phyloP scores from a whole-genome alignment of 1,284 basidiomycete species.

The Microbotryum saponariae region DNA sequence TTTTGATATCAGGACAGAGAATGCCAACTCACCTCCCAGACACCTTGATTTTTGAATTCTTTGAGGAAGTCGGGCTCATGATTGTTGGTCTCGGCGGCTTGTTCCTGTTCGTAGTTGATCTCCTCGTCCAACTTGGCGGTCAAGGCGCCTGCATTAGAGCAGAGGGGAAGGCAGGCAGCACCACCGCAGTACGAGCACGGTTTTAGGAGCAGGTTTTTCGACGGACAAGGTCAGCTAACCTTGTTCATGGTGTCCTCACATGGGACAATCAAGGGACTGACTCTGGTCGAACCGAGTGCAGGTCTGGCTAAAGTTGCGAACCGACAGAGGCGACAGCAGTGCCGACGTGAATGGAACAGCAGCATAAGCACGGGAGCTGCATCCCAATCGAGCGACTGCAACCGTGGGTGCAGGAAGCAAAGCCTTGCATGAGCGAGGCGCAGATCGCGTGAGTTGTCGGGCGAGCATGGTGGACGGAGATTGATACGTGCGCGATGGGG shows the following conservation, averaged over 20 bases:
- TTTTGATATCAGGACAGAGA: constrained; percentile 3
- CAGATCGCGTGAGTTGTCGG: not conserved
- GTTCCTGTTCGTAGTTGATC: constrained; percentile 72
- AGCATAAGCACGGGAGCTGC: too few relatives aligned
- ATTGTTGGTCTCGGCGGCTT: constrained; percentile 39
- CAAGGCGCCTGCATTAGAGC: constrained; percentile 47
- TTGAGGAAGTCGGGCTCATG: constrained; percentile 65
- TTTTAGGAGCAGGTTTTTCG: not conserved
- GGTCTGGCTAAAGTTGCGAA: not conserved
- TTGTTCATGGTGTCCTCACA: not conserved
- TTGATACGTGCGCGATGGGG: not conserved
- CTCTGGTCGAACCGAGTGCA: not conserved
- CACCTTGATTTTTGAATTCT: constrained; percentile 61
- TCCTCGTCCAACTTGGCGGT: constrained; percentile 71
- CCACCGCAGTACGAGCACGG: not conserved
- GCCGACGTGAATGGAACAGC: not conserved
- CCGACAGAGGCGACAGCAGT: not conserved
- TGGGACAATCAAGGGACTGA: not conserved
- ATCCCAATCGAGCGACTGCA: not conserved
- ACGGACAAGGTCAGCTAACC: too few relatives aligned
- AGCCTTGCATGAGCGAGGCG: not conserved
- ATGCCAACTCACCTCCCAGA: constrained; percentile 58
- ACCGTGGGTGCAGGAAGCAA: not conserved
- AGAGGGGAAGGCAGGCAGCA: not conserved
- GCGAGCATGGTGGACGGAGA: not conserved